Base-by-base conservation (phyloP, 768 basidiomycete genomes). In the Kwoniella europaea region DNA sequence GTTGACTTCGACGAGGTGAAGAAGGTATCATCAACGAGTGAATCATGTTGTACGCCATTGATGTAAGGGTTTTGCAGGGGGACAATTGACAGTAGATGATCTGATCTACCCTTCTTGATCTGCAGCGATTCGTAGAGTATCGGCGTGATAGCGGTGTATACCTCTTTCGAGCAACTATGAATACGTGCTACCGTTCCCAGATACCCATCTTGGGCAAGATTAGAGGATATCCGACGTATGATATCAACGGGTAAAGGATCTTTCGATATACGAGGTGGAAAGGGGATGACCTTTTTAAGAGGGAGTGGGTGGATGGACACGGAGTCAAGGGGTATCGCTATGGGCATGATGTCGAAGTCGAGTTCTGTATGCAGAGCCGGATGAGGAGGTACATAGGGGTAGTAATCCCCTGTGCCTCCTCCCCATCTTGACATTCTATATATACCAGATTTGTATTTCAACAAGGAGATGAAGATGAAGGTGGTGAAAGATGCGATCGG, bases 61-160 rank as follows among this genome's bases (percentile, higher is more conserved):
- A 35, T 4, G 7, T 0, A 3, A 35, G 35, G 35, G 35, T 7
- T 6, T 35, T 35, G 35, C 35, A 35, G 35, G 7, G 35, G 35
- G 35, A 43, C n/a, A 67, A 70, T 42, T 4, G 55, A 42, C n/a
- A 76, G 58, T 1, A 74, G 35, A 20, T n/a, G 10, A 35, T 68
- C 64, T 20, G 68, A 63, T 10, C 44, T 53, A 12, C 5, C 12
- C 5, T 46, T 44, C n/a, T 56, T 27, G 41, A 76, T 65, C 4
- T 63, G 43, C 9, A 76, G 55, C 4, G 29, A 16, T 3, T 53
- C 52, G 46, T 74, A 76, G 1, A 76, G 27, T 5, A 67, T 53
- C 4, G 75, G 75, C 10, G 65, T 65, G 16, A 76, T 22, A 24
- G 67, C 70, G 18, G 68, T 22, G 41, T 71, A 74, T 4, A 70